Percentiles rank a stretch among this genome's conserved stretches.
Conservation (phyloP, 1,284 basidiomycete species). For the Psilocybe mexicana region DNA sequence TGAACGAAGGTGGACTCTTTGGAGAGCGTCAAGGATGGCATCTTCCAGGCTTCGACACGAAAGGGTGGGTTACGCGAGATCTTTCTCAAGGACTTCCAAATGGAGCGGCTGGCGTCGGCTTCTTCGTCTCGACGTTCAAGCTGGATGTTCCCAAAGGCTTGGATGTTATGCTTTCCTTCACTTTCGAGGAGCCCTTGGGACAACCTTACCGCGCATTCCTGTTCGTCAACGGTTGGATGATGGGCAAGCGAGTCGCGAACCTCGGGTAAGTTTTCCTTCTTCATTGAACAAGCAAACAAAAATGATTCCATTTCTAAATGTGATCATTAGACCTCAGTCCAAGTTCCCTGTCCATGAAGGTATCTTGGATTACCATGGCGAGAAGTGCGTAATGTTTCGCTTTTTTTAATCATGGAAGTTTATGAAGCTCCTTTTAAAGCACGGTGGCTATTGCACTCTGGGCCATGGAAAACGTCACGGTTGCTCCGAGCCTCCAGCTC, state of each 20-base stretch:
- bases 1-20: constrained; percentile 82
- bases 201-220: constrained; percentile 71
- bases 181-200: constrained; percentile 54
- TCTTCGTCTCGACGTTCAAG: constrained; percentile 75
- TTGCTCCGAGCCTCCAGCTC: constrained; percentile 56
- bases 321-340: constrained; percentile 57
- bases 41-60: constrained; percentile 70
- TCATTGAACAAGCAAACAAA: background rate
- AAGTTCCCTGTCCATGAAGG: constrained; percentile 81
- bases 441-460: constrained; percentile 74
- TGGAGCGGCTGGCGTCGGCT: constrained; percentile 65
- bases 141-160: constrained; percentile 57
- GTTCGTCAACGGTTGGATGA: constrained; percentile 87
- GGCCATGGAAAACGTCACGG: constrained; percentile 52
- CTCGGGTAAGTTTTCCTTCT: constrained; percentile 51
- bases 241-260: constrained; percentile 75
- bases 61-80: constrained; percentile 55
- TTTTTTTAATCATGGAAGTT: background rate
- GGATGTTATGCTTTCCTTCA: constrained; percentile 70
- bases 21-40: constrained; percentile 83
- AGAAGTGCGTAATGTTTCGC: constrained; percentile 53
- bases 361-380: constrained; percentile 68
- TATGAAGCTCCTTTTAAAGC: constrained; percentile 34
- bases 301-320: background rate
- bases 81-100: constrained; percentile 58